phyloP scores from a whole-genome alignment of 2,329 filamentous ascomycete species.

The Ascocoryne sarcoides region DNA sequence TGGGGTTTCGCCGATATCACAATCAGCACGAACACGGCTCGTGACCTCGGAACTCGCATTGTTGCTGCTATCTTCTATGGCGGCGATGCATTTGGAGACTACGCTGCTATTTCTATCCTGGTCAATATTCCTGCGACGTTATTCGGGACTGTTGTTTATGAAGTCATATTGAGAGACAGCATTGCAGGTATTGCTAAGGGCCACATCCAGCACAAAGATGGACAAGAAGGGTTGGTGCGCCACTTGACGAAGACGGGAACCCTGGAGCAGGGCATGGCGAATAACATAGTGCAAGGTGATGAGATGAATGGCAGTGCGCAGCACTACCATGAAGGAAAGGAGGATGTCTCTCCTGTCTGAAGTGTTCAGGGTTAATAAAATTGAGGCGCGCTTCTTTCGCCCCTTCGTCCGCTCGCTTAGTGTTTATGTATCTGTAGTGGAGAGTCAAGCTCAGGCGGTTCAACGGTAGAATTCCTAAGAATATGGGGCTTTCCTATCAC shows the following conservation, averaged over 20 bases:
- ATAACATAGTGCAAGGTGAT: constrained; percentile 10
- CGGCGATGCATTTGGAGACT: constrained; percentile 40
- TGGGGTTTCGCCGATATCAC: constrained; percentile 49
- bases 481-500: no score
- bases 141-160: constrained; percentile 45
- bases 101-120: constrained; percentile 44
- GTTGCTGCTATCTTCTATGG: constrained; percentile 51
- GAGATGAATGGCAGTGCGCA: constrained; percentile 6
- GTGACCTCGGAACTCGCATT: constrained; percentile 50
- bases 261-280: constrained; percentile 17
- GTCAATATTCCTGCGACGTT: constrained; percentile 49
- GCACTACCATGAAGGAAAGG: constrained; percentile 4
- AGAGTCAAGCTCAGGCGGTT: no score
- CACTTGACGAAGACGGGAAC: constrained; percentile 33
- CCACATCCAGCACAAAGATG: constrained; percentile 40
- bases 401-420: no score
- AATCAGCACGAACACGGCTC: constrained; percentile 47
- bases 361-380: no score
- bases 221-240: constrained; percentile 40
- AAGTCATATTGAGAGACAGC: constrained; percentile 45
- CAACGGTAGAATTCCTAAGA: no score
- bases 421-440: no score
- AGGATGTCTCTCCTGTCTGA: constrained; percentile 11
- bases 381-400: no score
- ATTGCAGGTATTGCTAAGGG: constrained; percentile 40